These are phyloP conservation scores for Trichosporon sp. DNA, from an alignment of 1,284 basidiomycete genomes.

Conservation along the genomic window DNA sequence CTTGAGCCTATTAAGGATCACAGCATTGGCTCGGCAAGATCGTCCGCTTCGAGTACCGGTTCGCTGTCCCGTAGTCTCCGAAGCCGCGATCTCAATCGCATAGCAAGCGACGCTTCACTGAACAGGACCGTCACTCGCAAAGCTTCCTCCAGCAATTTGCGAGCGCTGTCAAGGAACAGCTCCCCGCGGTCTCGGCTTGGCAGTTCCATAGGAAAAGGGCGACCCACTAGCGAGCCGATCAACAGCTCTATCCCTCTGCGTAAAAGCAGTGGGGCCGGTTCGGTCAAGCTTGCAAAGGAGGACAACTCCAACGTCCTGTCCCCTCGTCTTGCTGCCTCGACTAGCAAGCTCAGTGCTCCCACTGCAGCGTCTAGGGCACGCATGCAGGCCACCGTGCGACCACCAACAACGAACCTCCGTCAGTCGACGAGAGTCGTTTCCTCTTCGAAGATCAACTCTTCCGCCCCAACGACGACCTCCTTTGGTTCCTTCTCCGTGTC, in stretches of 20 bases:
- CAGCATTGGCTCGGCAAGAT: background rate
- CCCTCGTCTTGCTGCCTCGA: background rate
- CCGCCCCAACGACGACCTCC: background rate
- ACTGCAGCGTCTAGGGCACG: constrained; percentile 39
- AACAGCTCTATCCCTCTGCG: background rate
- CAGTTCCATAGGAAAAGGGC: background rate
- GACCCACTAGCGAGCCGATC: background rate
- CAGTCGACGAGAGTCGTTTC: background rate
- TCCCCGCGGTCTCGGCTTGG: background rate
- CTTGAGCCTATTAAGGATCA: constrained; percentile 15
- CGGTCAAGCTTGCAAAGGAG: background rate
- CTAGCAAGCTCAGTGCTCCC: constrained; percentile 17
- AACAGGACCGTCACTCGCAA: background rate
- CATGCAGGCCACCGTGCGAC: constrained; percentile 44
- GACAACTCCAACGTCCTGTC: background rate
- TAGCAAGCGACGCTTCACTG: constrained; percentile 2
- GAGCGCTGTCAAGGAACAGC: constrained; percentile 1
- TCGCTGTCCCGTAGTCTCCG: constrained; percentile 2
- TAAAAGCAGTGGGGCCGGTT: background rate
- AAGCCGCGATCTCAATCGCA: background rate
- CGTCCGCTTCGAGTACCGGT: background rate
- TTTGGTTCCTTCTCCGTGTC: constrained; percentile 1
- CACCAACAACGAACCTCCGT: constrained; percentile 8
- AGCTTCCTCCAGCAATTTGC: background rate
- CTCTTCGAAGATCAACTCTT: background rate